Evolutionary conservation across 495 filamentous ascomycete species (phyloP), one percentile per base, ranked within the genome.

Genomic region (Corynascus novoguineensis): DNA sequence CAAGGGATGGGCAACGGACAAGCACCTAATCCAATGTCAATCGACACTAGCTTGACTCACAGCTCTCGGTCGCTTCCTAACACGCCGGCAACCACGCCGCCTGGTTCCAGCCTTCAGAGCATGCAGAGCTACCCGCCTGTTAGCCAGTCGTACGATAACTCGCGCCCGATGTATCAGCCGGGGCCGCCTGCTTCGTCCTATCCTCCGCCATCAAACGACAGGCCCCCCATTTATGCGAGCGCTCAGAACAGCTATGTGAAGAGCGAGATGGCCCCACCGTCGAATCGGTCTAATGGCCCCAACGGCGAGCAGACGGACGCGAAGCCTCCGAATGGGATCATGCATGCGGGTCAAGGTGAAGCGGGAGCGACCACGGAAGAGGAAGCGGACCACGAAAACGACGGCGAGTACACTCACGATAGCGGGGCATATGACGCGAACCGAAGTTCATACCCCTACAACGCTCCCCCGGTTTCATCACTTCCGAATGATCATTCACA

Each of bases 21-120:
- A 55, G 77, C 82, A 56, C 74, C 80, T 48, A 88, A 87, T 67
- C 81, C 87, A 17, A 81, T 97, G 68, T 86, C 89, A 14, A 91
- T 97, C 58, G 93, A 98, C 62, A 92, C 87, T 14, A 80, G 81
- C 47, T 71, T 93, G 62, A 88, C 83, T 72, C 90, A 83, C 71
- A 89, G 85, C 71, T 78, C 87, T 44, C 88, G 91, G 45, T 96
- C 92, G 40, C 88, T 96, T 78, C 93, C 92, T 9, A 91, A 87
- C 28, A 97, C 95, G 7, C 93, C 95, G 14, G 59, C 93, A 10
- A 95, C 91, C 9, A 97, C 93, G 1, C 93, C 93, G 1, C 93
- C 93, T 0, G 92, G 88, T 4, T 83, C 75, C 51, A 78, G 80
- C 32, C 74, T 92, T 59, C 86, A 89, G 54, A 84, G 81, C 58